A percentile compares a stretch with the other conserved stretches of the same genome.
Evolutionary conservation across 345 rosid species (phyloP).

Genomic region (Boechera stricta): DNA sequence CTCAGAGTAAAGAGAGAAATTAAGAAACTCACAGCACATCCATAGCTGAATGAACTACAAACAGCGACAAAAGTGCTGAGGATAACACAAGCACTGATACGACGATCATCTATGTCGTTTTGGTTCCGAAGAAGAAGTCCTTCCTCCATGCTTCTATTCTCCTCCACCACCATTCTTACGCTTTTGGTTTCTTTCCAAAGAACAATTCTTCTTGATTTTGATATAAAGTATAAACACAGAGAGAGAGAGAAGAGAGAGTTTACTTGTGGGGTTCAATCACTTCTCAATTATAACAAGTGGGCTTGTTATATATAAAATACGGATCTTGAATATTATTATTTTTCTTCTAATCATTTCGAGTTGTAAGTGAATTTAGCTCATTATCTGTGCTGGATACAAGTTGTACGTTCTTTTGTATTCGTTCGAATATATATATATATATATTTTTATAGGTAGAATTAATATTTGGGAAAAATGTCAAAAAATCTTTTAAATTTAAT

Average conservation of each 20-base stretch:
- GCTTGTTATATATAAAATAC: constrained; percentile 1
- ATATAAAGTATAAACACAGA: neutral
- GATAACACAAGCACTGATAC: constrained; percentile 35
- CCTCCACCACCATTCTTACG: constrained; percentile 28
- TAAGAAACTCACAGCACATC: constrained; percentile 51
- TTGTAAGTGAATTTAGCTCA: neutral
- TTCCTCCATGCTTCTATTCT: constrained; percentile 36
- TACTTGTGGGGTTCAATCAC: neutral
- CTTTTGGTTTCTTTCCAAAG: neutral
- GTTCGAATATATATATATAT: neutral
- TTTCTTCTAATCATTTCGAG: neutral
- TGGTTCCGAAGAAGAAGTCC: constrained; percentile 35
- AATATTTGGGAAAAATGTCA: too few relatives aligned
- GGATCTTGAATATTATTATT: neutral
- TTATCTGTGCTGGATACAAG: constrained; percentile 1
- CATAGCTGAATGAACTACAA: constrained; percentile 51
- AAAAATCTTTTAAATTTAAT: too few relatives aligned
- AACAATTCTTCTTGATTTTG: neutral
- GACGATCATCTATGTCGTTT: constrained; percentile 36
- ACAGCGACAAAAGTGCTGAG: constrained; percentile 57
- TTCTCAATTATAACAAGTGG: neutral
- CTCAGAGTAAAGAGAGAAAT: neutral
- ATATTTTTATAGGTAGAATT: neutral
- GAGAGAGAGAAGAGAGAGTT: neutral
- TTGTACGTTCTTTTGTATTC: neutral